These are phyloP conservation scores for Ustilago sp. DNA, from an alignment of 1,284 basidiomycete species.

Conservation along the genomic window DNA sequence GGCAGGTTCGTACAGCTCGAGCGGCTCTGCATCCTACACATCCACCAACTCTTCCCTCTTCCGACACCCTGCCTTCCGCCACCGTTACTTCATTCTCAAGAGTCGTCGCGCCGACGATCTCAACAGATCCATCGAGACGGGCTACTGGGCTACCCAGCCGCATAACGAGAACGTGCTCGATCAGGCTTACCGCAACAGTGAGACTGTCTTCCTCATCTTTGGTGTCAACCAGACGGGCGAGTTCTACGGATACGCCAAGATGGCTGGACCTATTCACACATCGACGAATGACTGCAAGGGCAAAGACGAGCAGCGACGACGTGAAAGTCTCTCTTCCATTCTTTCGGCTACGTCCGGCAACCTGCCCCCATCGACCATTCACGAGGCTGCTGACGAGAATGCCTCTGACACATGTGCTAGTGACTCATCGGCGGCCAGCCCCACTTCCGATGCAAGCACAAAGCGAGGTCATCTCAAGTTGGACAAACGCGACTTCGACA, in stretches of 20 bases:
- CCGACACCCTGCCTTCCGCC: constrained; percentile 80
- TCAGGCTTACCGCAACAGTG: constrained; percentile 87
- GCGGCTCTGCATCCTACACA: constrained; percentile 57
- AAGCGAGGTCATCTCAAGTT: constrained; percentile 23
- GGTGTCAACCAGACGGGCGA: constrained; percentile 87
- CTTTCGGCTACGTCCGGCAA: constrained; percentile 24
- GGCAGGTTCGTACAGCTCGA: constrained; percentile 44
- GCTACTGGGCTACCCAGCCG: constrained; percentile 89
- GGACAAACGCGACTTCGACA: constrained; percentile 36
- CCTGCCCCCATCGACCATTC: constrained; percentile 15
- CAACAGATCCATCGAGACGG: constrained; percentile 83
- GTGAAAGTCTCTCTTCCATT: constrained; percentile 30
- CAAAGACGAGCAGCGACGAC: constrained; percentile 39
- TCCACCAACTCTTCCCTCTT: constrained; percentile 75
- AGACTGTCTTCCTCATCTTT: constrained; percentile 87
- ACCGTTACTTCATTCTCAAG: constrained; percentile 92
- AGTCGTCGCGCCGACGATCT: constrained; percentile 80
- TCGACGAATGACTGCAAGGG: constrained; percentile 22
- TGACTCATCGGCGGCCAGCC: neutral
- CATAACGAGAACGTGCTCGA: constrained; percentile 85
- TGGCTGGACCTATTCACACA: constrained; percentile 62
- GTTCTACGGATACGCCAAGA: constrained; percentile 69
- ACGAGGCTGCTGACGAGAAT: constrained; percentile 28
- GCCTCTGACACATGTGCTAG: constrained; percentile 2
- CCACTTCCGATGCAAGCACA: constrained; percentile 1